Evolutionary conservation across 2,329 filamentous ascomycete genomes (phyloP), one percentile per base, ranked within the genome.

Genomic region (Domatiomyces globalis): DNA sequence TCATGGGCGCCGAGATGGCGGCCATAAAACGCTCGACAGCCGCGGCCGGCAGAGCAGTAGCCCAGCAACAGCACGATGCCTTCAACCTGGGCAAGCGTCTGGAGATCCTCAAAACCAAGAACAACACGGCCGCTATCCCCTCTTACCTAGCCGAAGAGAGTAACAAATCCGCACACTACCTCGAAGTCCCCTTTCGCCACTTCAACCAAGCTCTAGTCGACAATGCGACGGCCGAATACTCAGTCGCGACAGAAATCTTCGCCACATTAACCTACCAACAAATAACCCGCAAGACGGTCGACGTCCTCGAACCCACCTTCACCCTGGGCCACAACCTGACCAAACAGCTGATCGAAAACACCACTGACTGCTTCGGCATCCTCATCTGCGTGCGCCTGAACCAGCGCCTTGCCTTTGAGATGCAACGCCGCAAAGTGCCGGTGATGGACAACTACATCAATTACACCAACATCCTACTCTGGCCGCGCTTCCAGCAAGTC

Each of bases 171-270:
- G 81, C 81, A 1, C 89, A 96, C 64, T 92, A 94, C 60, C 77
- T 95, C 5, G 92, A 98, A 70, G 77, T 85, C 0, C 85, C 87
- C 0, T 98, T 98, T 67, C 82, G 88, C 43, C 89, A 94, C 64
- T 95, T 95, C 72, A 96, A 96, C 63, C 77, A 95, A 45, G 90
- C 92, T 0, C 74, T 98, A 18, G 77, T 95, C 56, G 92, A 98
- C 68, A 98, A 98, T 61, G 85, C 88, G 1, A 89, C 85, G 1
- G 85, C 89, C 33, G 94, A 98, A 66, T 98, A 96, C 68, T 88
- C 86, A 2, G 96, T 98, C 65, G 76, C 96, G 51, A 85, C 86
- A 0, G 78, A 85, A 15, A 95, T 95, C 71, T 96, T 98, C 71
- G 79, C 84, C 6, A 83, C 87, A 0, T 76, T 84, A 7, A 53